A percentile compares a stretch with the other conserved stretches of the same genome.
Conservation (phyloP, 2,329 filamentous ascomycete genomes). For the Mariannaea sp. region DNA sequence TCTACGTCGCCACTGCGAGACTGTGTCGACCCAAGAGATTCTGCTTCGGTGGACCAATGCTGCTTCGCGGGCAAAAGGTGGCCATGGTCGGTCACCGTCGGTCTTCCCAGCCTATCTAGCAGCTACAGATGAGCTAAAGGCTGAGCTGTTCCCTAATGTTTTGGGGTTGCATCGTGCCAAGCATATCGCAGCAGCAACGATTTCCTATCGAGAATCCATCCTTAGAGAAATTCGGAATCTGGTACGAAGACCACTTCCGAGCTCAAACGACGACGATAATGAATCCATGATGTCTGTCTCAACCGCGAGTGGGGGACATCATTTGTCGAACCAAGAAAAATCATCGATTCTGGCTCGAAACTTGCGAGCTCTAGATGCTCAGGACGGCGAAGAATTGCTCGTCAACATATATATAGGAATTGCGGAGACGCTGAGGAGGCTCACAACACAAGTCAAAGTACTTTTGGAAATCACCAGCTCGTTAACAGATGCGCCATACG, state of each 20-base stretch:
- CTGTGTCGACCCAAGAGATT: slow-evolving; percentile 72
- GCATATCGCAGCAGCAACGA: slow-evolving; percentile 80
- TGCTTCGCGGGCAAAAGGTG: slow-evolving; percentile 72
- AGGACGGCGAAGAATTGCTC: slow-evolving; percentile 84
- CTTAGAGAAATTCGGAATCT: slow-evolving; percentile 84
- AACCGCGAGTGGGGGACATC: slow-evolving; percentile 70
- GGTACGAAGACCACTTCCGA: slow-evolving; percentile 84
- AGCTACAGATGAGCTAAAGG: slow-evolving; percentile 71
- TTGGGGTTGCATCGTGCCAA: slow-evolving; percentile 80
- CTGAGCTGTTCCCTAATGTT: slow-evolving; percentile 71
- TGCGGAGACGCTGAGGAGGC: slow-evolving; percentile 80
- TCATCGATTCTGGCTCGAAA: slow-evolving; percentile 88
- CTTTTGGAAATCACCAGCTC: slow-evolving; percentile 91
- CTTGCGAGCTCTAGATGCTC: slow-evolving; percentile 78
- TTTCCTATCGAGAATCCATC: slow-evolving; percentile 81
- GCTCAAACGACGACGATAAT: slow-evolving; percentile 91
- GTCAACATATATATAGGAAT: slow-evolving; percentile 84
- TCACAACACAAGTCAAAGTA: slow-evolving; percentile 91
- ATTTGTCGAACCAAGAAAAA: slow-evolving; percentile 82
- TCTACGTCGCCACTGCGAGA: slow-evolving; percentile 77
- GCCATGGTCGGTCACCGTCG: slow-evolving; percentile 68
- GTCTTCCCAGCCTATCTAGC: slow-evolving; percentile 79
- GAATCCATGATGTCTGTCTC: slow-evolving; percentile 87
- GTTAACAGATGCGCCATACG: slow-evolving; percentile 52
- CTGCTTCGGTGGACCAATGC: slow-evolving; percentile 84